phyloP scores from a whole-genome alignment of 352 stramenopile genomes.

The Globisporangium parvum region DNA sequence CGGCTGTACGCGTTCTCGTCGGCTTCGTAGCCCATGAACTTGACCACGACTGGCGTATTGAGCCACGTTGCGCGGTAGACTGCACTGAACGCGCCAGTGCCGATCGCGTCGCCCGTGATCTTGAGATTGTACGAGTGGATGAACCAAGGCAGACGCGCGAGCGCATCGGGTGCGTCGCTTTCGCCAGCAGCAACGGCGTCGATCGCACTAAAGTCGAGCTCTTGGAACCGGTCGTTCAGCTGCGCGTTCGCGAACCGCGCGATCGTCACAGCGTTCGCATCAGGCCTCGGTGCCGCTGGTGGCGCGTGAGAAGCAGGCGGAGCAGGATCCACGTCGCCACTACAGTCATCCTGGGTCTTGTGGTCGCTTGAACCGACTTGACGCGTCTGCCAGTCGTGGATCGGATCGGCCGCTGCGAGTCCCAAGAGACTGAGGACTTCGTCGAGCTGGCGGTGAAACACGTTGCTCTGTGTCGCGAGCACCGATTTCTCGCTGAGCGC shows the following conservation, averaged over 20 bases:
- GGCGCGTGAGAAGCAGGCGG: too few species aligned
- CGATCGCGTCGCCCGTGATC: not conserved
- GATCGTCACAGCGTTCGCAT: not conserved
- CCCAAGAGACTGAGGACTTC: not conserved
- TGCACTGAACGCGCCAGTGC: not conserved
- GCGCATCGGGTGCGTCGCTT: not conserved
- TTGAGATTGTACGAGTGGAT: not conserved
- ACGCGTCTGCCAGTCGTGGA: slow-evolving; percentile 3
- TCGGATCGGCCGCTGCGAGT: not conserved
- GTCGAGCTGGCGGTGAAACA: slow-evolving; percentile 4
- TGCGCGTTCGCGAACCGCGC: not conserved
- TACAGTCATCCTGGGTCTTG: not conserved
- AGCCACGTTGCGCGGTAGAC: not conserved
- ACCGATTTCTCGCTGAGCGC: not conserved
- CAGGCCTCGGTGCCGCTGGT: not conserved
- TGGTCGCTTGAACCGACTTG: not conserved
- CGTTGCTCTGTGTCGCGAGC: slow-evolving; percentile 1
- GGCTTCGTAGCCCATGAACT: slow-evolving; percentile 7
- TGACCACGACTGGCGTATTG: slow-evolving; percentile 7
- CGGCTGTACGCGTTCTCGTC: not conserved
- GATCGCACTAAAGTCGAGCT: not conserved
- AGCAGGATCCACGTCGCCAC: too few species aligned
- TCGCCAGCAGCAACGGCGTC: not conserved
- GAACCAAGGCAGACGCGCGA: slow-evolving; percentile 4
- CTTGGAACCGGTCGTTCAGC: not conserved